phyloP scores from a whole-genome alignment of 768 basidiomycete genomes.

The Fomitopsis serialis region DNA sequence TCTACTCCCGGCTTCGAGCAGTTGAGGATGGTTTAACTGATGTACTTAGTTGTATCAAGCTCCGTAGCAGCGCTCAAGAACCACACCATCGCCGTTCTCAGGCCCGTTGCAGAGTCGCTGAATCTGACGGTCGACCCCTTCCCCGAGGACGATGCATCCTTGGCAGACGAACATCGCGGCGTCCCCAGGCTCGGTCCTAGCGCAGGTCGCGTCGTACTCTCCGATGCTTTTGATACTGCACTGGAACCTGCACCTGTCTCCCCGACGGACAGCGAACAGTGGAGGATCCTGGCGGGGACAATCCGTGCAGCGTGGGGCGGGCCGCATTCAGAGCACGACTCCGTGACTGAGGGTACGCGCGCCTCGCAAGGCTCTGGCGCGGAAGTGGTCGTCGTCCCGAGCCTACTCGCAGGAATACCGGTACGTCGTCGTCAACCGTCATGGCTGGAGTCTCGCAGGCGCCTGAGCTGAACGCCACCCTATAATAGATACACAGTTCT shows the following conservation, averaged over 20 bases:
- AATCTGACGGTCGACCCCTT: constrained; percentile 61
- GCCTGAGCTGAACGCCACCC: too few relatives aligned
- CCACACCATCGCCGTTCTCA: constrained; percentile 30
- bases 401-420: constrained; percentile 9
- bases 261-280: constrained; percentile 30
- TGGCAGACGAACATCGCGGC: neutral
- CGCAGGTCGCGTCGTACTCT: constrained; percentile 42
- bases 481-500: constrained; percentile 33
- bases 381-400: constrained; percentile 33
- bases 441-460: too few relatives aligned
- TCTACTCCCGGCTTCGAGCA: too few relatives aligned
- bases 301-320: constrained; percentile 24
- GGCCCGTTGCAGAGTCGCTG: constrained; percentile 41
- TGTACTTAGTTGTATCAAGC: constrained; percentile 24
- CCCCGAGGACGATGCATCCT: constrained; percentile 27
- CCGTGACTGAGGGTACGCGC: too few relatives aligned
- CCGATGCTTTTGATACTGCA: constrained; percentile 39
- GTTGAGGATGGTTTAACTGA: neutral
- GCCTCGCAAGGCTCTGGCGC: too few relatives aligned
- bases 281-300: constrained; percentile 28
- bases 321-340: too few relatives aligned
- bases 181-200: neutral
- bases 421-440: neutral
- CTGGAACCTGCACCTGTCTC: constrained; percentile 69
- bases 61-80: constrained; percentile 16